Evolutionary conservation across 1,139 yeast species (phyloP), one percentile per base, ranked within the genome.

Genomic region (Scheffersomyces segobiensis): DNA sequence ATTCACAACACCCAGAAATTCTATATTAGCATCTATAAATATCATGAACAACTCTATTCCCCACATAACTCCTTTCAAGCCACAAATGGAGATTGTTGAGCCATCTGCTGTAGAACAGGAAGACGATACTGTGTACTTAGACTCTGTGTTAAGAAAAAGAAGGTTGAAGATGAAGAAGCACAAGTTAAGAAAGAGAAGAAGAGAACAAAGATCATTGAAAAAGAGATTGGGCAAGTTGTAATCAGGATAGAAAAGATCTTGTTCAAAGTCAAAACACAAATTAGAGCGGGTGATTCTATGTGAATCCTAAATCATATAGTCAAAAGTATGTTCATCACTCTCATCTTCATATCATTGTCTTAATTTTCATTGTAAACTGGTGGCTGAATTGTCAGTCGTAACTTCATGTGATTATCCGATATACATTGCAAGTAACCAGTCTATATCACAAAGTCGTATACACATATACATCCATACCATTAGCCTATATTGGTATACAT

Each of bases 131-230:
- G 67, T 83, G 65, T 67, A 78, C 60, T 71, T 79, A 61, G 90
- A 87, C 69, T 85, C 89, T 12, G 91, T 87, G 47, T 76, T 86
- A 74, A 82, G 91, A 73, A 87, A 87, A 68, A 83, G 91, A 75
- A 80, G 87, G 71, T 83, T 85, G 71, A 87, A 87, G 78, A 87
- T 87, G 90, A 87, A 87, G 79, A 87, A 87, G 72, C 91, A 87
- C 71, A 87, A 87, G 74, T 77, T 86, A 71, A 85, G 88, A 76
- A 87, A 87, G 80, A 85, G 91, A 83, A 86, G 91, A 82, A 85
- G 81, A 74, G 84, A 80, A 21, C 87, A 84, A 67, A 77, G 87
- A 67, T 82, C 88, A 17, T 78, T 84, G 71, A 83, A 79, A 79
- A 84, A 82, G 73, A 82, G 85, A 72, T 78, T 84, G 67, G 87